Conservation (phyloP, 768 basidiomycete genomes). For the Suillus brevipes region DNA sequence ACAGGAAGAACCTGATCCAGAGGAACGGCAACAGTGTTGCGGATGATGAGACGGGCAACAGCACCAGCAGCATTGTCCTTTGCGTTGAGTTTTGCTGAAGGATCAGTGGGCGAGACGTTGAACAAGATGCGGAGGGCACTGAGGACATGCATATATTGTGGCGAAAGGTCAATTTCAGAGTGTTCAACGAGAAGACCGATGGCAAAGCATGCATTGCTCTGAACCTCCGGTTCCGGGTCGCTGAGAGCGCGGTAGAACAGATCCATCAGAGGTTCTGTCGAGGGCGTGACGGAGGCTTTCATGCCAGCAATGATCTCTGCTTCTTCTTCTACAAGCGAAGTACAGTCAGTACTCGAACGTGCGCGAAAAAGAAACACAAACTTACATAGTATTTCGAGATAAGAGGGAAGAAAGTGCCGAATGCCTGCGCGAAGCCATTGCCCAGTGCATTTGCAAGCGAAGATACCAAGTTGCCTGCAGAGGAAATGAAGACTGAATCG, state of each 20-base stretch:
- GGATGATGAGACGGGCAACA: conserved; percentile 82
- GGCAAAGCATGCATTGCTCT: conserved; percentile 95
- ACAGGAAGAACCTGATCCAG: conserved; percentile 89
- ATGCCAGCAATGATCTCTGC: conserved; percentile 95
- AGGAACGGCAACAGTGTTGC: conserved; percentile 77
- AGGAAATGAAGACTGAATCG: conserved; percentile 91
- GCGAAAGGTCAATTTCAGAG: conserved; percentile 75
- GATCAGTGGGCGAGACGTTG: conserved; percentile 57
- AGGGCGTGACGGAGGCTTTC: conserved; percentile 82
- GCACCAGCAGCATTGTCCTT: conserved; percentile 97
- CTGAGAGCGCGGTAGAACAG: conserved; percentile 81
- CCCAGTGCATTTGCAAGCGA: conserved; percentile 86
- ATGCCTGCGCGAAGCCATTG: conserved; percentile 77
- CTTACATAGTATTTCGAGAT: conserved; percentile 91
- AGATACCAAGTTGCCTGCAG: conserved; percentile 92
- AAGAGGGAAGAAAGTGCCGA: conserved; percentile 81
- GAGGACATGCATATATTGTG: conserved; percentile 80
- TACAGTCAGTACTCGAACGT: not conserved
- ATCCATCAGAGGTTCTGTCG: conserved; percentile 77
- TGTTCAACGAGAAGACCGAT: conserved; percentile 89
- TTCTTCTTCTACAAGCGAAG: conserved; percentile 63
- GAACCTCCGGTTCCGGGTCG: conserved; percentile 89
- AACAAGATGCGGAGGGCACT: conserved; percentile 82
- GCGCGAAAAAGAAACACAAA: conserved; percentile 13
- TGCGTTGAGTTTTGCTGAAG: conserved; percentile 73